Evolutionary conservation across 2,329 filamentous ascomycete species (phyloP), one percentile per base, ranked within the genome.

Genomic region (Exophiala phaeomuriformis): DNA sequence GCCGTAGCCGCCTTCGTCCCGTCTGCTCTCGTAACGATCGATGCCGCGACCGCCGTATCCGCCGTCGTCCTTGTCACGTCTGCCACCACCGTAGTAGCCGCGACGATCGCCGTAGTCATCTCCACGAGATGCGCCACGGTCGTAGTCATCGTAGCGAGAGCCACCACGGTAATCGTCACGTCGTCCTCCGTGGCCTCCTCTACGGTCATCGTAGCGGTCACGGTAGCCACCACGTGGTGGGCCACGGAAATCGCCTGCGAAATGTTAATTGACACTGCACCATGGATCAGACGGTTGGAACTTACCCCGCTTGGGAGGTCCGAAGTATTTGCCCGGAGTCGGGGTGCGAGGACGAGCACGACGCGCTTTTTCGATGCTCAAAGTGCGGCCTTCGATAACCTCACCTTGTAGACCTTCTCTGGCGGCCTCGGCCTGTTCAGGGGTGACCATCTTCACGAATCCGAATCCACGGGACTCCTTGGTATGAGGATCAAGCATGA

Each of bases 301-400:
- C 86, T 77, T 76, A 93, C 90, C 90, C 78, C 93, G 82, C 84
- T 98, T 98, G 61, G 93, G 93, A 58, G 93, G 93, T 49, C 93
- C 93, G 68, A 96, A 97, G 80, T 98, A 98, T 77, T 97, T 97
- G 75, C 93, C 93, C 46, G 93, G 93, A 53, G 93, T 98, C 35
- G 93, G 93, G 53, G 91, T 97, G 67, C 93, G 88, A 65, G 93
- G 93, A 63, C 90, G 87, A 69, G 88, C 88, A 72, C 93, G 90
- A 66, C 93, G 90, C 66, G 93, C 93, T 81, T 97, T 98, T 79
- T 98, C 93, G 63, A 98, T 97, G 80, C 90, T 96, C 66, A 98
- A 76, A 58, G 90, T 96, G 65, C 93, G 87, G 57, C 93, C 93
- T 68, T 98, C 91, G 62, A 96, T 90, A 63, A 89, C 82, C 72